Conservation (phyloP, 768 basidiomycete species). For the Xerocomellus dryophilus region DNA sequence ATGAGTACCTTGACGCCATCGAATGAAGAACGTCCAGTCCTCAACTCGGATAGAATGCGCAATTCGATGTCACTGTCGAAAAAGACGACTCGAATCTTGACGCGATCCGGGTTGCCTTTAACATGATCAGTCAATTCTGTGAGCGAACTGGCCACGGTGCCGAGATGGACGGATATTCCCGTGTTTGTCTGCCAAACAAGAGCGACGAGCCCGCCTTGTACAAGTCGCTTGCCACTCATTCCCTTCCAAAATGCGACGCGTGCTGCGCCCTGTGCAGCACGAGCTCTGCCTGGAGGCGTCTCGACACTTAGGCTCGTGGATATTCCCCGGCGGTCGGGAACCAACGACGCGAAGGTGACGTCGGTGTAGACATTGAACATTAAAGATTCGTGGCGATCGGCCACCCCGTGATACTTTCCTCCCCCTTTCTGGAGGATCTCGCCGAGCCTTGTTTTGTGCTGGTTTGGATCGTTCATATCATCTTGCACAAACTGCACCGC, state of each 20-base stretch:
- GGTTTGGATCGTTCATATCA: slow-evolving; percentile 35
- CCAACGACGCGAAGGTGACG: slow-evolving; percentile 44
- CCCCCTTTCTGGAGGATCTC: slow-evolving; percentile 50
- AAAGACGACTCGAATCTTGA: slow-evolving; percentile 55
- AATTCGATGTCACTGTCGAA: slow-evolving; percentile 60
- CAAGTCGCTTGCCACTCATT: slow-evolving; percentile 54
- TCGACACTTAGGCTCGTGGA: slow-evolving; percentile 45
- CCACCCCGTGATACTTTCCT: slow-evolving; percentile 52
- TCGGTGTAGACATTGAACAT: slow-evolving; percentile 65
- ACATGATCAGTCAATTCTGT: slow-evolving; percentile 48
- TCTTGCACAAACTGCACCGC: slow-evolving; percentile 48
- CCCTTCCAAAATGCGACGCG: slow-evolving; percentile 62
- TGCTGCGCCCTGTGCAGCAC: slow-evolving; percentile 34
- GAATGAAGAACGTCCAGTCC: slow-evolving; percentile 22
- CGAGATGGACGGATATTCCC: slow-evolving; percentile 49
- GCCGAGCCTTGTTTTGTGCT: slow-evolving; percentile 38
- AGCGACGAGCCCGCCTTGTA: slow-evolving; percentile 61
- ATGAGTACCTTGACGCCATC: slow-evolving; percentile 41
- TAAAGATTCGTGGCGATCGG: slow-evolving; percentile 42
- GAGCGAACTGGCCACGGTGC: slow-evolving; percentile 43
- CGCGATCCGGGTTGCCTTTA: slow-evolving; percentile 27
- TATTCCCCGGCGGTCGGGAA: slow-evolving; percentile 52
- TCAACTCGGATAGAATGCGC: slow-evolving; percentile 39
- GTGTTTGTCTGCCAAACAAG: slow-evolving; percentile 45
- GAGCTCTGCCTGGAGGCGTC: slow-evolving; percentile 56